phyloP scores from a whole-genome alignment of 805 yeast species.

The Metschnikowia rubicola region DNA sequence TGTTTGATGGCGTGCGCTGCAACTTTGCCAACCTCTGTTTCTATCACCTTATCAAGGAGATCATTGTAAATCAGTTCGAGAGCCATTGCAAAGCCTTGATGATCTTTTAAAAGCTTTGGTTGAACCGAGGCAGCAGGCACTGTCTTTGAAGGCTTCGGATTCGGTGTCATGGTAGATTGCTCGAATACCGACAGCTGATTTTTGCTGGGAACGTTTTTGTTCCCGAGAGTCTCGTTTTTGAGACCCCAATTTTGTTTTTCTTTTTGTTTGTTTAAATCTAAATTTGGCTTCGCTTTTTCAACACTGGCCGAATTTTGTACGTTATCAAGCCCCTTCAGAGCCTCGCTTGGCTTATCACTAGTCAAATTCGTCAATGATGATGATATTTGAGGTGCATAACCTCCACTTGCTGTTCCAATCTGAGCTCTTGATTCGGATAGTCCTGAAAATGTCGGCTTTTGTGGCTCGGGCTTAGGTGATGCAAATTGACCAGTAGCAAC shows the following conservation, averaged over 20 bases:
- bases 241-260: conserved; percentile 1
- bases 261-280: neutral
- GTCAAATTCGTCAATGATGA: neutral
- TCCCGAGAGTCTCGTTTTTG: conserved; percentile 6
- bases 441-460: neutral
- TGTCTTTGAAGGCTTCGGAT: neutral
- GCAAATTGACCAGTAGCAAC: neutral
- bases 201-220: conserved; percentile 7
- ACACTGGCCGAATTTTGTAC: no score
- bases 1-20: conserved; percentile 25
- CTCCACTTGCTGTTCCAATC: no score
- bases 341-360: neutral
- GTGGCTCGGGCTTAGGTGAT: neutral
- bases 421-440: neutral
- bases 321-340: neutral
- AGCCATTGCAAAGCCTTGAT: conserved; percentile 28
- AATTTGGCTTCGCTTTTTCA: neutral
- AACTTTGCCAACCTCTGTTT: conserved; percentile 23
- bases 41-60: conserved; percentile 22
- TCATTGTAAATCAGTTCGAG: conserved; percentile 19
- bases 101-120: conserved; percentile 15
- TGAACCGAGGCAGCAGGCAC: neutral
- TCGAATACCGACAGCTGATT: no score
- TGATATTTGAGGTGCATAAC: no score
- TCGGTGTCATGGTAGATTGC: no score